Conservation (phyloP, 352 stramenopile genomes). For the Hyaloperonospora brassicae region DNA sequence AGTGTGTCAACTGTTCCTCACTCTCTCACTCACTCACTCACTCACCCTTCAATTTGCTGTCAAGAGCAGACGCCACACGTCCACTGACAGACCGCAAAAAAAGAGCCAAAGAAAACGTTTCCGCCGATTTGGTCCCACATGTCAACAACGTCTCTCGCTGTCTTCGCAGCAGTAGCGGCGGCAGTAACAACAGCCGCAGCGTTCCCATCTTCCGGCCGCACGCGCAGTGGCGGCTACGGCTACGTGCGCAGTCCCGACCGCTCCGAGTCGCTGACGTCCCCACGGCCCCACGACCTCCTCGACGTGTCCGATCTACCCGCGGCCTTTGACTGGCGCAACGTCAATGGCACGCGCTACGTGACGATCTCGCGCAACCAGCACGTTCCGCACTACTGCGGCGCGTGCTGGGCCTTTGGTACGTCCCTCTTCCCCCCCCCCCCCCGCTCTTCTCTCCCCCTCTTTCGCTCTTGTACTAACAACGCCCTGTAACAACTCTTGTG, state of each 20-base stretch:
- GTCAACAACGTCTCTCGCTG: slow-evolving; percentile 11
- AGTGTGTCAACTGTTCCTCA: background rate
- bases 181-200: slow-evolving; percentile 3
- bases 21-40: background rate
- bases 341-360: slow-evolving; percentile 78
- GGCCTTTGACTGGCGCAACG: slow-evolving; percentile 89
- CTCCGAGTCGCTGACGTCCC: slow-evolving; percentile 50
- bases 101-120: background rate
- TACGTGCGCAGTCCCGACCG: slow-evolving; percentile 69
- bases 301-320: slow-evolving; percentile 75
- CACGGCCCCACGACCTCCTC: slow-evolving; percentile 62
- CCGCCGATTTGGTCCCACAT: background rate
- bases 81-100: background rate
- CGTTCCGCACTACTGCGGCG: slow-evolving; percentile 84
- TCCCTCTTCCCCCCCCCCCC: slow-evolving; percentile 2
- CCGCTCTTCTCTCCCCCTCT: background rate
- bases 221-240: slow-evolving; percentile 30
- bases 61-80: slow-evolving; percentile 13
- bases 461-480: slow-evolving; percentile 2
- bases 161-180: slow-evolving; percentile 7
- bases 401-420: slow-evolving; percentile 81
- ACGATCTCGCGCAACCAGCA: slow-evolving; percentile 84
- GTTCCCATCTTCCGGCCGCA: slow-evolving; percentile 1
- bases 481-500: slow-evolving; percentile 4
- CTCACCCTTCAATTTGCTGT: slow-evolving; percentile 20